Conservation (phyloP, 495 filamentous ascomycete species). For the Xylaria bambusicola region DNA sequence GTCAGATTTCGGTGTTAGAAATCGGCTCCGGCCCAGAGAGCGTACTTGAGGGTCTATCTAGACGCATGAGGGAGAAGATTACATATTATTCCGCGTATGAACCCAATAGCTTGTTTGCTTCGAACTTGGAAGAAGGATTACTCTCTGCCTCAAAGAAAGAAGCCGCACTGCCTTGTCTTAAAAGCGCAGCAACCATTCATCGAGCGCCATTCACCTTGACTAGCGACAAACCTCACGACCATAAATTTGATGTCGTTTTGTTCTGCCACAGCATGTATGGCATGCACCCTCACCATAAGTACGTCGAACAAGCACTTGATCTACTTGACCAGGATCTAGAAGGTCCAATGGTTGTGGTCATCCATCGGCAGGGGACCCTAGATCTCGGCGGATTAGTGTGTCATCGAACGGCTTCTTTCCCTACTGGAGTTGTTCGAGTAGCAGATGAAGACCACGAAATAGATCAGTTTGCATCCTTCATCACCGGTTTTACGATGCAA, state of each 20-base stretch:
- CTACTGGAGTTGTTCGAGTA: slow-evolving; percentile 51
- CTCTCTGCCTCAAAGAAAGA: slow-evolving; percentile 29
- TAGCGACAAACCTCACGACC: slow-evolving; percentile 30
- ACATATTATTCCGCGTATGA: slow-evolving; percentile 58
- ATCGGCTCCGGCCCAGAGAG: slow-evolving; percentile 63
- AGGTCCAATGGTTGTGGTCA: slow-evolving; percentile 54
- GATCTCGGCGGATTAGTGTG: slow-evolving; percentile 53
- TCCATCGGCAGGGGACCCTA: slow-evolving; percentile 53
- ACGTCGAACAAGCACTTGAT: slow-evolving; percentile 52
- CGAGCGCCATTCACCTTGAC: slow-evolving; percentile 47
- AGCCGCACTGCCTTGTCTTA: slow-evolving; percentile 52
- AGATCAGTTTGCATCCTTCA: slow-evolving; percentile 57
- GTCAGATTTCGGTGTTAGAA: slow-evolving; percentile 57
- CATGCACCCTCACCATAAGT: slow-evolving; percentile 52
- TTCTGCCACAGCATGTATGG: slow-evolving; percentile 69
- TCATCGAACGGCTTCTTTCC: slow-evolving; percentile 54
- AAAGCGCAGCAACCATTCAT: slow-evolving; percentile 46
- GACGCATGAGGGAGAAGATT: slow-evolving; percentile 47
- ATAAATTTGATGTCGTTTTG: slow-evolving; percentile 59
- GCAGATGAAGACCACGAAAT: slow-evolving; percentile 50
- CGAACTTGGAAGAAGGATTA: slow-evolving; percentile 53
- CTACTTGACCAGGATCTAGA: slow-evolving; percentile 52
- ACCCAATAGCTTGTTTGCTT: slow-evolving; percentile 55
- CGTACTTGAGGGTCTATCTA: slow-evolving; percentile 55
- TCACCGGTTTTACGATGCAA: slow-evolving; percentile 50